These are phyloP conservation scores for Claviceps capensis DNA, from an alignment of 2,329 filamentous ascomycete species.

Conservation along the genomic window DNA sequence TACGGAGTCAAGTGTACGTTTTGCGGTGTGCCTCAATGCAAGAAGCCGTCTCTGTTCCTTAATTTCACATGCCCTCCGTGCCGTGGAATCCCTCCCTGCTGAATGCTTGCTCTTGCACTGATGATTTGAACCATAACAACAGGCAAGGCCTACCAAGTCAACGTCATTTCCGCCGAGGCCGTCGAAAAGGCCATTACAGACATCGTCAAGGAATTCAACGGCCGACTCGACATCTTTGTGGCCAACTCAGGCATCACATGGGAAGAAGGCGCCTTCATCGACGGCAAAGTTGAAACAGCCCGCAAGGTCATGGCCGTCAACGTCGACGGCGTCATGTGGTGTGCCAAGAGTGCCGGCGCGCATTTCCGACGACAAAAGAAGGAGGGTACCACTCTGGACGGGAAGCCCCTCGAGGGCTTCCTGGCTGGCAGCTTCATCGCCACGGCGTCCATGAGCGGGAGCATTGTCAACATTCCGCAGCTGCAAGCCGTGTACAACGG, in stretches of 20 bases:
- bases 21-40: background rate
- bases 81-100: background rate
- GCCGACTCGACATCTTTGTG: conserved; percentile 63
- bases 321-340: conserved; percentile 67
- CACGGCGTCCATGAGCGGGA: conserved; percentile 66
- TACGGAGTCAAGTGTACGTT: conserved; percentile 54
- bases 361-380: conserved; percentile 59
- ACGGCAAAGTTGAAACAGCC: conserved; percentile 51
- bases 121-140: background rate
- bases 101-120: background rate
- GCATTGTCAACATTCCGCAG: conserved; percentile 67
- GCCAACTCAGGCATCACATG: conserved; percentile 68
- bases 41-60: background rate
- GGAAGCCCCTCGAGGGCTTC: conserved; percentile 46
- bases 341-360: conserved; percentile 52
- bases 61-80: background rate
- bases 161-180: conserved; percentile 39
- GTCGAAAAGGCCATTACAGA: conserved; percentile 37
- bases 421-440: conserved; percentile 59
- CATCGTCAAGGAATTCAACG: conserved; percentile 53
- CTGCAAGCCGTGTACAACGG: conserved; percentile 62
- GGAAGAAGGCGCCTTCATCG: conserved; percentile 54
- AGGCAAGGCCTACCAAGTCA: conserved; percentile 37
- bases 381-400: conserved; percentile 49
- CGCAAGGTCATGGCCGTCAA: conserved; percentile 56